Base-by-base conservation (phyloP, 441 rosid genomes). In the Rhodomyrtus psidioides region DNA sequence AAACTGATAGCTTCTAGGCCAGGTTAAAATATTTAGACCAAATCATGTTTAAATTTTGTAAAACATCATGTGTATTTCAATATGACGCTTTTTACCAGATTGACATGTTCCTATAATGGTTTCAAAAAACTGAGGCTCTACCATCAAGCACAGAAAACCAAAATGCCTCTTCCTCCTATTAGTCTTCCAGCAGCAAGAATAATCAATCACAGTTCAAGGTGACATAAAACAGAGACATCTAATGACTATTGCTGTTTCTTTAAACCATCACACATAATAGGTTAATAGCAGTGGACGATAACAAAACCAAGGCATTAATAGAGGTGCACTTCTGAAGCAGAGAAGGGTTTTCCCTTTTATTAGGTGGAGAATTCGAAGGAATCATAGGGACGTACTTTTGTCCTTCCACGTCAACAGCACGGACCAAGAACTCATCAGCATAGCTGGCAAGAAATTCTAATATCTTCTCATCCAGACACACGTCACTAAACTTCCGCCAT, bases 331-430 rank as follows among this genome's bases (percentile, higher is more conserved):
- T 62, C 13, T 62, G 30, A 62, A 62, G 75, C 75, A 62, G 44
- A 62, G 75, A 30, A 62, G 44, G 44, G 49, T 70, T 34, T 19
- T 70, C 79, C n/a, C 26, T 30, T 65, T 65, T 26, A 39, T 5
- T 34, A 9, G 49, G 79, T 39, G 49, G n/a, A 70, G 49, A 70
- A 65, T n/a, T n/a, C n/a, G n/a, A n/a, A n/a, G 49, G n/a, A 34
- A 53, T 82, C 24, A 28, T 30, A 19, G 57, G 51, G 9, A 54
- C 96, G 89, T 91, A 97, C 99, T 91, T 96, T 91, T 96, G 96
- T 57, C 99, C 99, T 90, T 96, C 98, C 88, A 97, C 97, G 30
- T 97, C 99, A 17, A 96, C 99, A 12, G 98, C 98, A 54, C 95
- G 98, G 83, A 97, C 99, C 86, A 96, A 90, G 90, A 96, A 97